Evolutionary conservation across 805 yeast species (phyloP).

Genomic region (Ogataea naganishii): DNA sequence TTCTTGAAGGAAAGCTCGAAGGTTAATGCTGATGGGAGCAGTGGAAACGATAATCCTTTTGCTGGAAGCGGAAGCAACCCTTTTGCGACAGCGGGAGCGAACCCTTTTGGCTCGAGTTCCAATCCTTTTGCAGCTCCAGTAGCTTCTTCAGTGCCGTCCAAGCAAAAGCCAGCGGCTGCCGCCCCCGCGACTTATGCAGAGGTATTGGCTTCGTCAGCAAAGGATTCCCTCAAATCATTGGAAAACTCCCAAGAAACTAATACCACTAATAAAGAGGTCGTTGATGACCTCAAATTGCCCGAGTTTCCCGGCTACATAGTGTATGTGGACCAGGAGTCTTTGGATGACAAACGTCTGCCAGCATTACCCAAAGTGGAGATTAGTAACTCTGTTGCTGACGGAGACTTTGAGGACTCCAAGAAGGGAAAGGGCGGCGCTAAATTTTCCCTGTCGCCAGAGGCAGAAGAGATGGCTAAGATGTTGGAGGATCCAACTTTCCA

Average conservation of each 20-base stretch:
- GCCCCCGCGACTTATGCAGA: slow-evolving; percentile 23
- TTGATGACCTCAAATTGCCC: slow-evolving; percentile 26
- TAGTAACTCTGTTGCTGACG: slow-evolving; percentile 4
- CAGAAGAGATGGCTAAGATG: slow-evolving; percentile 41
- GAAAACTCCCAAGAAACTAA: slow-evolving; percentile 1
- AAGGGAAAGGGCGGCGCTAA: slow-evolving; percentile 22
- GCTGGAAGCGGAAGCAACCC: slow-evolving; percentile 28
- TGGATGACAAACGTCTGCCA: slow-evolving; percentile 40
- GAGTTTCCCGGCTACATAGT: slow-evolving; percentile 58
- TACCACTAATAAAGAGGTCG: slow-evolving; percentile 1
- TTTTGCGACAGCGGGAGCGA: slow-evolving; percentile 20
- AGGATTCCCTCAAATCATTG: slow-evolving; percentile 15
- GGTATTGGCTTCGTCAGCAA: too few relatives aligned
- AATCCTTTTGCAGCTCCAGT: slow-evolving; percentile 15
- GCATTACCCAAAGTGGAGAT: slow-evolving; percentile 21
- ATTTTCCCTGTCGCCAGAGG: too few relatives aligned
- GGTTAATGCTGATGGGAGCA: too few relatives aligned
- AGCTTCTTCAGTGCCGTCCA: slow-evolving; percentile 3
- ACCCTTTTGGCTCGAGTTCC: slow-evolving; percentile 1
- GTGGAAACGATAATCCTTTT: slow-evolving; percentile 23
- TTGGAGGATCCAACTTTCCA: slow-evolving; percentile 74
- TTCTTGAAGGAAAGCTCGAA: slow-evolving; percentile 18
- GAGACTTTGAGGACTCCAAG: slow-evolving; percentile 10
- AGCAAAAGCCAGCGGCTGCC: slow-evolving; percentile 13
- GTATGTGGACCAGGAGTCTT: slow-evolving; percentile 64